Percentiles rank a stretch among this genome's conserved stretches.
Conservation (phyloP, 306 rosid genomes). For the Potentilla sterilis region DNA sequence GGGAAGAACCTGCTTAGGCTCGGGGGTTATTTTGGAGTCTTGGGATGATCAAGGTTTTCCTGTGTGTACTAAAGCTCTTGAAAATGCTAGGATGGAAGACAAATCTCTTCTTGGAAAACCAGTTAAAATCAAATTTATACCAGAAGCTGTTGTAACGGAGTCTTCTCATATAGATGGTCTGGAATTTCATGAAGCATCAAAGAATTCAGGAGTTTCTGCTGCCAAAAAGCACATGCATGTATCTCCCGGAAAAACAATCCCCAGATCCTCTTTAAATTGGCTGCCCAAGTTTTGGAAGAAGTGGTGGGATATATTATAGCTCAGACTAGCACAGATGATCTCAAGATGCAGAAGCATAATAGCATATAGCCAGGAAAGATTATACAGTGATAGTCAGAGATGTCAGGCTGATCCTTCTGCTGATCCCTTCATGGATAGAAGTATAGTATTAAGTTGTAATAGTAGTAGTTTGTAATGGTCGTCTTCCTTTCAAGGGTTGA, state of each 20-base stretch:
- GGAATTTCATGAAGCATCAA: slow-evolving; percentile 19
- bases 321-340: slow-evolving; percentile 16
- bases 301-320: slow-evolving; percentile 31
- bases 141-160: slow-evolving; percentile 39
- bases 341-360: not conserved
- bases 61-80: slow-evolving; percentile 71
- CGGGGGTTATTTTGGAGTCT: slow-evolving; percentile 85
- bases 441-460: not conserved
- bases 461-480: not conserved
- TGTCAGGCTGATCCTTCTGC: not conserved
- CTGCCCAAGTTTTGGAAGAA: slow-evolving; percentile 35
- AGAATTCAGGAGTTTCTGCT: slow-evolving; percentile 28
- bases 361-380: not conserved
- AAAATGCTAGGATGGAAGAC: slow-evolving; percentile 72
- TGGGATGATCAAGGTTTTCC: slow-evolving; percentile 88
- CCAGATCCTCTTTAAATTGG: slow-evolving; percentile 30
- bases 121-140: slow-evolving; percentile 73
- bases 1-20: slow-evolving; percentile 80
- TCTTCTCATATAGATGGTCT: slow-evolving; percentile 29
- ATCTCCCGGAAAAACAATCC: slow-evolving; percentile 19
- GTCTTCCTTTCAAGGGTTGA: not conserved
- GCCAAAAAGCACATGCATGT: slow-evolving; percentile 24
- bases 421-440: slow-evolving; percentile 2
- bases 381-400: not conserved
- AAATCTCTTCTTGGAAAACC: slow-evolving; percentile 90